Conservation (phyloP, 768 basidiomycete species). For the Pulveroboletus sp. region DNA sequence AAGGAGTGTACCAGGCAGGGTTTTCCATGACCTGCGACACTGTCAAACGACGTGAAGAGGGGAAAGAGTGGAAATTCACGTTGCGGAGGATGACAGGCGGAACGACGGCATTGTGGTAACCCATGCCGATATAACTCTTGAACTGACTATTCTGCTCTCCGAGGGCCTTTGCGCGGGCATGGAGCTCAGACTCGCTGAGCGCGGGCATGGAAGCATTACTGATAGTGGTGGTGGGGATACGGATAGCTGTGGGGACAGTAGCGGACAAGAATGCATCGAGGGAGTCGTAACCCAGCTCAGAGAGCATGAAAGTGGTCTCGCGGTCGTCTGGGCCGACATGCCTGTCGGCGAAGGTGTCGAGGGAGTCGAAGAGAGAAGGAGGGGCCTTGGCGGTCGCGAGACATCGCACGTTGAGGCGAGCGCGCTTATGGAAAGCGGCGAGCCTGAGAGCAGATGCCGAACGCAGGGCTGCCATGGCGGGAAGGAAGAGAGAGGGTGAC, state of each 20-base stretch:
- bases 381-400: constrained; percentile 64
- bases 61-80: constrained; percentile 40
- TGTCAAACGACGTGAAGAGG: constrained; percentile 2
- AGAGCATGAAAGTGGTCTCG: constrained; percentile 84
- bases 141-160: constrained; percentile 78
- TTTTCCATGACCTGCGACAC: constrained; percentile 80
- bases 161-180: constrained; percentile 68
- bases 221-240: constrained; percentile 59
- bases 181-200: constrained; percentile 84
- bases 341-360: constrained; percentile 87
- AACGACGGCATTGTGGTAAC: constrained; percentile 92
- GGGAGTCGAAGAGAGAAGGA: constrained; percentile 69
- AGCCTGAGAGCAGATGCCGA: constrained; percentile 24
- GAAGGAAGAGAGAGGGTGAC: constrained; percentile 14
- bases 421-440: constrained; percentile 17
- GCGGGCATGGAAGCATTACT: constrained; percentile 68
- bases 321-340: constrained; percentile 89
- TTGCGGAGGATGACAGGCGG: constrained; percentile 96
- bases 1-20: constrained; percentile 97
- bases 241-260: constrained; percentile 79
- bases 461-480: constrained; percentile 30
- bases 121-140: constrained; percentile 97
- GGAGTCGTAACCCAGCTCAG: constrained; percentile 75
- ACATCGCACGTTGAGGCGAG: constrained; percentile 30
- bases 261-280: constrained; percentile 87